Conservation (phyloP, 768 basidiomycete species). For the Paxillus ammoniavirescens region DNA sequence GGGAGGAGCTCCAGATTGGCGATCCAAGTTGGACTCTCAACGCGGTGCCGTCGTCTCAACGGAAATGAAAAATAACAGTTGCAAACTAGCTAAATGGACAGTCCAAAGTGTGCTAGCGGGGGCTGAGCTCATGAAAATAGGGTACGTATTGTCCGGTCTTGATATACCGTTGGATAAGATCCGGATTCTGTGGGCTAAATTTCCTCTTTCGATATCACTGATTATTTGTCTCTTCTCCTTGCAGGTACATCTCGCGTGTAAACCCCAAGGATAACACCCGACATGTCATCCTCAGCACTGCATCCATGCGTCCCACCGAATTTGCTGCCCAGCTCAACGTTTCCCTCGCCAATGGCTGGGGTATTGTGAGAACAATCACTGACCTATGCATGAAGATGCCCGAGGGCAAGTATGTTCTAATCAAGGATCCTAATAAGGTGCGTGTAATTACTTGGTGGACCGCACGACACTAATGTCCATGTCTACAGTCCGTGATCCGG, state of each 20-base stretch:
- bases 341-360: conserved; percentile 95
- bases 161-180: not conserved
- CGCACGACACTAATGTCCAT: conserved; percentile 44
- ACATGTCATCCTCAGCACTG: conserved; percentile 93
- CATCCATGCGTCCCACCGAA: conserved; percentile 91
- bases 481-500: conserved; percentile 81
- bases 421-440: conserved; percentile 98
- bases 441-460: conserved; percentile 20
- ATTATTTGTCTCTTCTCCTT: conserved; percentile 11
- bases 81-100: conserved; percentile 96
- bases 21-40: conserved; percentile 93
- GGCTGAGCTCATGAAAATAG: conserved; percentile 95
- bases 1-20: conserved; percentile 98
- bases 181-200: not conserved
- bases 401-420: conserved; percentile 95
- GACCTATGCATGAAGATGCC: conserved; percentile 96
- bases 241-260: conserved; percentile 90
- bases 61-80: conserved; percentile 99
- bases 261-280: conserved; percentile 94
- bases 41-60: conserved; percentile 97
- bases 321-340: conserved; percentile 96
- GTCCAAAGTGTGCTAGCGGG: conserved; percentile 94
- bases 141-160: conserved; percentile 50
- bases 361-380: conserved; percentile 92
- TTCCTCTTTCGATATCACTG: conserved; percentile 2